Evolutionary conservation across 257 asterid genomes (phyloP).

Genomic region (Rubia yunnanensis): DNA sequence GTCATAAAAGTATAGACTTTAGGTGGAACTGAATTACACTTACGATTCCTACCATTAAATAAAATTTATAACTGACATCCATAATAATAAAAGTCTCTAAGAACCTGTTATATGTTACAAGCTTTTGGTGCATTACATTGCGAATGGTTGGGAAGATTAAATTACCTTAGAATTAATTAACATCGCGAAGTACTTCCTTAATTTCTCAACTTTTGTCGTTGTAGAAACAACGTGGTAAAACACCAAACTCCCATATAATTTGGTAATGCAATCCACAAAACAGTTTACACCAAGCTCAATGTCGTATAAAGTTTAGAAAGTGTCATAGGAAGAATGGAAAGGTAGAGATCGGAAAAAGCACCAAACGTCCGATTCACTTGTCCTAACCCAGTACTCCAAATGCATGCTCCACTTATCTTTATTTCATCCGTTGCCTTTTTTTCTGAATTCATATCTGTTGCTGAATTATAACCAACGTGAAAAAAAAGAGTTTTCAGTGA

Average conservation of each 20-base stretch:
- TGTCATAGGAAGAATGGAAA: conserved; percentile 38
- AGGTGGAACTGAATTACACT: too few species aligned
- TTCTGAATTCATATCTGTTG: neutral
- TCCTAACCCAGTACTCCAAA: conserved; percentile 41
- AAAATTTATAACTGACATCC: too few species aligned
- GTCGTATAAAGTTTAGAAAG: neutral
- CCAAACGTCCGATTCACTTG: conserved; percentile 51
- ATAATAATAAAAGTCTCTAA: too few species aligned
- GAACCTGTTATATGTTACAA: too few species aligned
- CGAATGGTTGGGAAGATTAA: neutral
- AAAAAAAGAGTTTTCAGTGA: conserved; percentile 54
- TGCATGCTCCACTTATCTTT: conserved; percentile 12
- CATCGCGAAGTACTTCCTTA: neutral
- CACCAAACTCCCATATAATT: neutral
- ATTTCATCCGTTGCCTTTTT: neutral
- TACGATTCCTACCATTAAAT: too few species aligned
- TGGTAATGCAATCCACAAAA: neutral
- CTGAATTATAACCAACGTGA: conserved; percentile 10
- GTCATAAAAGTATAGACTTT: too few species aligned
- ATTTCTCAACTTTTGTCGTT: neutral
- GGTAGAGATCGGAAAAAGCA: conserved; percentile 41
- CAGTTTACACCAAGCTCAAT: conserved; percentile 12
- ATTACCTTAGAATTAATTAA: neutral
- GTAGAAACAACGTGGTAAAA: neutral
- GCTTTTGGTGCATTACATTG: too few species aligned